Evolutionary conservation across 129 eudicot genomes (phyloP), one percentile per base, ranked within the genome.

Genomic region (Centrapalus pauciflorus): DNA sequence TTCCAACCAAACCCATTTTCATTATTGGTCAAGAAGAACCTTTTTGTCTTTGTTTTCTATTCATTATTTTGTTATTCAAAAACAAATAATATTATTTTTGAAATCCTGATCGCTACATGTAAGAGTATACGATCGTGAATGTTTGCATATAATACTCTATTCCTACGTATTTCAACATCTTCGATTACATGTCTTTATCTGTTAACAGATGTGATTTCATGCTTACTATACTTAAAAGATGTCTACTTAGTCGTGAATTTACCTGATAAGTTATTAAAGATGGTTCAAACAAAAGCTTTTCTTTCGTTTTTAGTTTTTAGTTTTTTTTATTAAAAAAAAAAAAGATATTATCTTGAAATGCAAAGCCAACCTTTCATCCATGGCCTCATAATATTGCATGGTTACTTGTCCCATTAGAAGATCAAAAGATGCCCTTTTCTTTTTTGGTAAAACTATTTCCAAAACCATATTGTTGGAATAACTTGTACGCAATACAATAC

Each of bases 11-110:
- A 75, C 63, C 10, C 61, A 33, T 20, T 19, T 16, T 64, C 66
- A 57, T 61, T 57, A 75, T 75, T 66, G 69, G 79, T 66, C 73
- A 32, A 33, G 58, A 34, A 45, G 79, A 74, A 74, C 68, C 79
- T 74, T 64, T 28, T 43, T 63, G 34, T 13, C 71, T 66, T 10
- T 41, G 41, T 55, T 66, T 75, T 41, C 32, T 32, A 30, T 55
- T 30, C 46, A n/a, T 55, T 34, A 73, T 74, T 74, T 74, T 74
- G 9, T 55, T 24, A 56, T 56, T 32, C n/a, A 72, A 5, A 61
- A 12, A 12, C 16, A 30, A 57, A 66, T 66, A 67, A 46, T 66
- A 25, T 35, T 74, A 24, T 55, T 5, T 14, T 8, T 24, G 58
- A 64, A 49, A 27, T 63, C 27, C 46, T 35, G 50, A 11, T 62